Evolutionary conservation across 2,329 filamentous ascomycete species (phyloP).

Genomic region (Paracorniculantispora psalliotae): DNA sequence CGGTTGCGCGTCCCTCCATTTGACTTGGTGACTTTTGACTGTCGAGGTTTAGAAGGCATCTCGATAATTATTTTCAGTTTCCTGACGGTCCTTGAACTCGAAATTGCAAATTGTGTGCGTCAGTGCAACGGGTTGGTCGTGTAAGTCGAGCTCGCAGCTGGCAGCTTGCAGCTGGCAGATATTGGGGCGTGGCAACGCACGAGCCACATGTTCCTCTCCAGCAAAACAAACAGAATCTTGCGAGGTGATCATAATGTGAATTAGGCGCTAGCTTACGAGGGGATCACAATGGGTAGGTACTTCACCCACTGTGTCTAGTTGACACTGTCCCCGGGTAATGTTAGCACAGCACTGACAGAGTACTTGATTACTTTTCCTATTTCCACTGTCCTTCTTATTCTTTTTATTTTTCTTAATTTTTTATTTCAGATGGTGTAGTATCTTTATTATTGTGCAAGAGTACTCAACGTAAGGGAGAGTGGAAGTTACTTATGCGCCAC

Average conservation of each 20-base stretch:
- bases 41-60: constrained; percentile 1
- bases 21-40: constrained; percentile 1
- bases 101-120: constrained; percentile 16
- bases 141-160: constrained; percentile 21
- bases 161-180: constrained; percentile 18
- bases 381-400: too few species aligned
- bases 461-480: neutral
- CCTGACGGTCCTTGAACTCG: neutral
- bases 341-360: too few species aligned
- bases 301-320: too few species aligned
- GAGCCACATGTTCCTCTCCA: constrained; percentile 5
- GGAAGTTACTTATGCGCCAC: neutral
- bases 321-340: too few species aligned
- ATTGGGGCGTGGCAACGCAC: constrained; percentile 5
- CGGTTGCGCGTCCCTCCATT: constrained; percentile 6
- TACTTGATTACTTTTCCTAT: too few species aligned
- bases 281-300: too few species aligned
- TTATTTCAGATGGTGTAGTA: neutral
- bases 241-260: constrained; percentile 2
- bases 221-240: neutral
- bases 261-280: too few species aligned
- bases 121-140: neutral
- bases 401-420: neutral
- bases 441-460: neutral
- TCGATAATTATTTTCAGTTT: neutral